Conservation (phyloP, 2,329 filamentous ascomycete species). For the Didymella segeticola region DNA sequence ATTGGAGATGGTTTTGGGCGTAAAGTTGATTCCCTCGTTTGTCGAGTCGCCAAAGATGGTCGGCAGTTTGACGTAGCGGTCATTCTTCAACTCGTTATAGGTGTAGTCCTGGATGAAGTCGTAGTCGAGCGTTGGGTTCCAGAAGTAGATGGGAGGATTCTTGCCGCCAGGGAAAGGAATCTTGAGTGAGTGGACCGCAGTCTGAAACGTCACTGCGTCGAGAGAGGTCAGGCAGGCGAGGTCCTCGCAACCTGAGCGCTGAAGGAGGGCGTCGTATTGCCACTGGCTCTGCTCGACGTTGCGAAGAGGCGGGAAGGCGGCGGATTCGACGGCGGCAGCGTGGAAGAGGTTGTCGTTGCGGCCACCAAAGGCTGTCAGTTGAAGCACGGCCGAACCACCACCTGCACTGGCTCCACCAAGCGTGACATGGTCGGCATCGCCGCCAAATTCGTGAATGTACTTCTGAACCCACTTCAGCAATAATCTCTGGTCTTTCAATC, state of each 20-base stretch:
- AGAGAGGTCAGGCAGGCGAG: constrained; percentile 49
- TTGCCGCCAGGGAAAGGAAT: constrained; percentile 48
- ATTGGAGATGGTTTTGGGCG: constrained; percentile 44
- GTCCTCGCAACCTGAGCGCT: constrained; percentile 45
- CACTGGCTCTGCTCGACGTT: constrained; percentile 50
- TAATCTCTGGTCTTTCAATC: constrained; percentile 47
- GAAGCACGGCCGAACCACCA: constrained; percentile 48
- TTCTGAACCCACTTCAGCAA: constrained; percentile 47
- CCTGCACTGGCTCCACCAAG: constrained; percentile 50
- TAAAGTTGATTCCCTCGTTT: constrained; percentile 53
- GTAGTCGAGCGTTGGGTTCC: constrained; percentile 53
- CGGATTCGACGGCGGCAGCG: constrained; percentile 43
- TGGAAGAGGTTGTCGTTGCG: constrained; percentile 47
- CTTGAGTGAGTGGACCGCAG: constrained; percentile 43
- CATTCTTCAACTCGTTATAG: constrained; percentile 45
- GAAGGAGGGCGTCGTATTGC: constrained; percentile 50
- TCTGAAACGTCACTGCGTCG: constrained; percentile 48
- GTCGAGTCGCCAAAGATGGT: constrained; percentile 55
- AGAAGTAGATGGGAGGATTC: constrained; percentile 49
- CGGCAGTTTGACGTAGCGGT: constrained; percentile 51
- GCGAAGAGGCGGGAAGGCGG: constrained; percentile 50
- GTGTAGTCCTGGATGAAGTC: constrained; percentile 52
- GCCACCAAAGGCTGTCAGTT: constrained; percentile 48
- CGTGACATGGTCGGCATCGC: constrained; percentile 49
- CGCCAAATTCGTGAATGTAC: constrained; percentile 49